Evolutionary conservation across 495 filamentous ascomycete genomes (phyloP).

Genomic region (Hypomontagnella submonticulosa): DNA sequence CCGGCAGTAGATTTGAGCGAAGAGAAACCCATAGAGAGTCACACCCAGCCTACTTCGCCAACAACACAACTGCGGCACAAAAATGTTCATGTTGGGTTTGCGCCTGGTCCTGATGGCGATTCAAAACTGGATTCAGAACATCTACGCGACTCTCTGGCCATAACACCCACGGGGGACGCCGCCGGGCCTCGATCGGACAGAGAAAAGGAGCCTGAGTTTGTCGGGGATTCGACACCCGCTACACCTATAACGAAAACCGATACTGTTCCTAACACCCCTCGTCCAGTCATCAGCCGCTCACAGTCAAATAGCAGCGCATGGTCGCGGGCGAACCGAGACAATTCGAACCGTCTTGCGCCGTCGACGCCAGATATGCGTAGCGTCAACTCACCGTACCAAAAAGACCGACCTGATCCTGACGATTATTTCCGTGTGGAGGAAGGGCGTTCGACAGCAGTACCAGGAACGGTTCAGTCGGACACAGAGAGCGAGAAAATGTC

Average conservation of each 20-base stretch:
- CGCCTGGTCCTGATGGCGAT: slow-evolving; percentile 46
- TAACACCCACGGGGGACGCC: not conserved
- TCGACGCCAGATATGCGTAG: slow-evolving; percentile 46
- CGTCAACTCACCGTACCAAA: slow-evolving; percentile 50
- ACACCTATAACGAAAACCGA: slow-evolving; percentile 12
- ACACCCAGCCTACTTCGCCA: slow-evolving; percentile 15
- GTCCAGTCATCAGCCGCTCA: slow-evolving; percentile 25
- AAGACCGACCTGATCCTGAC: slow-evolving; percentile 11
- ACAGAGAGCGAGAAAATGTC: slow-evolving; percentile 52
- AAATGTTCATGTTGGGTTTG: slow-evolving; percentile 67
- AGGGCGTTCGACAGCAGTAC: slow-evolving; percentile 8
- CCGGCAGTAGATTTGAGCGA: slow-evolving; percentile 7
- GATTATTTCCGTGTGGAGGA: slow-evolving; percentile 32
- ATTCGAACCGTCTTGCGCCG: slow-evolving; percentile 34
- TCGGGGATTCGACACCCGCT: not conserved
- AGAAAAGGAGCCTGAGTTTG: slow-evolving; percentile 1
- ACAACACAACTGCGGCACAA: slow-evolving; percentile 36
- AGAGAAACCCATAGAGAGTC: slow-evolving; percentile 19
- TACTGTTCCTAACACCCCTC: not conserved
- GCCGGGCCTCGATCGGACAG: not conserved
- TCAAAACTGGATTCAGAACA: slow-evolving; percentile 1
- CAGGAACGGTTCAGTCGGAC: slow-evolving; percentile 35
- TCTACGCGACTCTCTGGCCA: not conserved
- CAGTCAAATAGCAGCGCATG: slow-evolving; percentile 23
- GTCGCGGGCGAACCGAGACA: slow-evolving; percentile 34